Conservation (phyloP, 768 basidiomycete species). For the Lactarius sanguifluus region DNA sequence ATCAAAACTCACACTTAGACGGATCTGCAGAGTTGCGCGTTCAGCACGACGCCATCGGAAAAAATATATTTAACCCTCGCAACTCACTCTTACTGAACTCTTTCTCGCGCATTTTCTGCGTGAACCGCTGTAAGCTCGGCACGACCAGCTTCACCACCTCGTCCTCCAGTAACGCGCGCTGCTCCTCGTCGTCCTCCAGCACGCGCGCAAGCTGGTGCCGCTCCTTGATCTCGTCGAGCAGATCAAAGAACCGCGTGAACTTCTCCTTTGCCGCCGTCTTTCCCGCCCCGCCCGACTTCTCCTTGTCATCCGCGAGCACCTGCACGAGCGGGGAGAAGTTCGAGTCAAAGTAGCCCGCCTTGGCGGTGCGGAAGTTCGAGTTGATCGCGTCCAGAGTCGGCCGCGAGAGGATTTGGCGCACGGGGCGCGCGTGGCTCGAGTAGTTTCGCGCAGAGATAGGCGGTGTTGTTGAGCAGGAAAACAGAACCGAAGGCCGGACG, state of each 20-base stretch:
- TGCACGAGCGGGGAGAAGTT: conserved; percentile 81
- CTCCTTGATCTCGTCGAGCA: conserved; percentile 77
- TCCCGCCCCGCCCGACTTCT: conserved; percentile 38
- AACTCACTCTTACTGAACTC: conserved; percentile 81
- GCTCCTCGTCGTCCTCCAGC: conserved; percentile 67
- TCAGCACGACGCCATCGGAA: conserved; percentile 6
- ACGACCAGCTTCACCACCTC: conserved; percentile 78
- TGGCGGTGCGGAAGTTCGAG: conserved; percentile 74
- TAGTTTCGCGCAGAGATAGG: conserved; percentile 63
- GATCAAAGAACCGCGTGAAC: conserved; percentile 77
- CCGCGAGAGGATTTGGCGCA: conserved; percentile 56
- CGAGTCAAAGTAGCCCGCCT: conserved; percentile 80
- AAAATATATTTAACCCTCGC: conserved; percentile 1
- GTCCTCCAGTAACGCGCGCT: conserved; percentile 58
- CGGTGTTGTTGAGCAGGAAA: conserved; percentile 78
- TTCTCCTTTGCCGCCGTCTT: conserved; percentile 75
- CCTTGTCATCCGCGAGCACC: conserved; percentile 49
- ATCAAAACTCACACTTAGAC: conserved; percentile 57
- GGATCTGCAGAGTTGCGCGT: conserved; percentile 49
- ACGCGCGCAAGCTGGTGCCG: conserved; percentile 68
- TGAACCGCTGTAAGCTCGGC: conserved; percentile 71
- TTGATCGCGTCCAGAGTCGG: conserved; percentile 62
- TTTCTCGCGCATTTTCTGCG: conserved; percentile 72
- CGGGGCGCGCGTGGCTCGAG: conserved; percentile 48
- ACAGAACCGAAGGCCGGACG: conserved; percentile 70